Percentiles rank a stretch among this genome's conserved stretches.
Conservation (phyloP, 2,329 filamentous ascomycete species). For the Penicillium sp. region DNA sequence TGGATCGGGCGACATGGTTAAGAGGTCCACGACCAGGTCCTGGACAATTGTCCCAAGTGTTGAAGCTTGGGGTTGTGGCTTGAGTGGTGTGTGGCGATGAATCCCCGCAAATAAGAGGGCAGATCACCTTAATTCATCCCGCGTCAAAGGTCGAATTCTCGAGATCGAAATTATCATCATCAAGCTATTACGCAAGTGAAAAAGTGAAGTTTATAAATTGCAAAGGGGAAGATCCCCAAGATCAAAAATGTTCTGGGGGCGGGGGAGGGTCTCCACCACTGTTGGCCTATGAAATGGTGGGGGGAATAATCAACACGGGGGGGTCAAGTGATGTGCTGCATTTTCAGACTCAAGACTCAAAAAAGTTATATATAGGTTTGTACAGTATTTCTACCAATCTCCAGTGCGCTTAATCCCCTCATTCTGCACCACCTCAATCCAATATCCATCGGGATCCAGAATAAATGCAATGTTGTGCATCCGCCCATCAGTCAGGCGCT, state of each 20-base stretch:
- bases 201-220: neutral
- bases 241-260: conserved; percentile 16
- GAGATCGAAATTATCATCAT: conserved; percentile 8
- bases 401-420: conserved; percentile 44
- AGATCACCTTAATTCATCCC: conserved; percentile 12
- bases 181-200: neutral
- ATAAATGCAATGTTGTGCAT: conserved; percentile 96
- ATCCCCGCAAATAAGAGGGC: conserved; percentile 1
- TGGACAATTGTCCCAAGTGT: neutral
- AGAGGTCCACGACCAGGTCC: neutral
- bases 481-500: conserved; percentile 81
- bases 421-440: conserved; percentile 76
- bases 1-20: conserved; percentile 27
- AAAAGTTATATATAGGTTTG: no score
- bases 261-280: conserved; percentile 22
- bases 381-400: conserved; percentile 21
- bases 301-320: conserved; percentile 14
- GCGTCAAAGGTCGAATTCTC: neutral
- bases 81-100: neutral
- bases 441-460: conserved; percentile 83
- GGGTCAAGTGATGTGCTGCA: conserved; percentile 5
- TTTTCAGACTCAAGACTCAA: neutral
- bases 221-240: neutral
- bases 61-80: neutral
- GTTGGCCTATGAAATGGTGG: conserved; percentile 22